Base-by-base conservation (phyloP, 2,329 filamentous ascomycete genomes). In the Clarireedia paspali region DNA sequence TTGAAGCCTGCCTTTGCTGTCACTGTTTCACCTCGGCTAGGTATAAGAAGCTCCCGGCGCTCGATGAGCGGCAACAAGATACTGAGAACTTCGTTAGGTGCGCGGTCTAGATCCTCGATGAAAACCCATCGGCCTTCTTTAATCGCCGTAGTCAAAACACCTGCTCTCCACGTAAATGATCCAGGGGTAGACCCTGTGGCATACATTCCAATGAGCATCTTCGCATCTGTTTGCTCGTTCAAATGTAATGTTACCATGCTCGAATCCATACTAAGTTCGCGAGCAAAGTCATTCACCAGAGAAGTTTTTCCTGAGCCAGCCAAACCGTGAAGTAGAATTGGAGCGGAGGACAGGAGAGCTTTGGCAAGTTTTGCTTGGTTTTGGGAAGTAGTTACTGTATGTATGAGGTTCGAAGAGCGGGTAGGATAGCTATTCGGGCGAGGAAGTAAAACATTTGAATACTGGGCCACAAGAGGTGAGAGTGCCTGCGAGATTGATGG, bases 151-250 rank as follows among this genome's bases (percentile, higher is more conserved):
- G 94, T 96, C 63, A 99, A 75, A 20, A 97, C 89, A 72, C 94
- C 94, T 3, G 94, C 83, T 58, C 89, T 84, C 94, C 94, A 99
- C 50, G 83, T 82, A 69, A 99, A 99, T 9, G 89, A 91, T 1
- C 91, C 91, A 1, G 91, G 91, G 59, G 86, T 88, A 15, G 87
- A 83, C 57, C 91, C 91, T 23, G 91, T 94, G 1, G 92, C 89
- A 72, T 99, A 97, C 69, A 97, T 83, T 3, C 94, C 94, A 60
- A 99, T 83, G 42, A 99, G 82, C 75, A 95, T 88, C 71, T 99
- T 99, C 0, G 92, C 91, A 72, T 99, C 94, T 2, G 91, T 97
- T 71, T 99, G 95, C 71, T 97, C 94, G 68, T 99, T 99, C 36
- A 99, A 77, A 71, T 99, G 92, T 30, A 99, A 77, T 3, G 92